phyloP scores from a whole-genome alignment of 176 grass and related monocot genomes.

The Tuctoria greenei region DNA sequence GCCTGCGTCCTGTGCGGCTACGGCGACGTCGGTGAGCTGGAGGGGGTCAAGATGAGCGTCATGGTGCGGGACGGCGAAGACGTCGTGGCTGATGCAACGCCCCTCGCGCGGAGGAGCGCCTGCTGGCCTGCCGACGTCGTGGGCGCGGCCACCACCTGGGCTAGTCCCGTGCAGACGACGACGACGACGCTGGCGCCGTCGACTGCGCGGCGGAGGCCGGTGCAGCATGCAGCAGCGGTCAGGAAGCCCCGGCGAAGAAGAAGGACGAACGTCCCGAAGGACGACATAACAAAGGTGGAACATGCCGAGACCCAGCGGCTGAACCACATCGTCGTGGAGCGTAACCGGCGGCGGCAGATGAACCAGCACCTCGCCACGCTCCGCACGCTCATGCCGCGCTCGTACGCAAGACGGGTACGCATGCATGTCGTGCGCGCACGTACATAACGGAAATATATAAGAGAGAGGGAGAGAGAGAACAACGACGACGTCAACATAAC shows the following conservation, averaged over 20 bases:
- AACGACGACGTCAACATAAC: neutral
- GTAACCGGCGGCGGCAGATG: slow-evolving; percentile 79
- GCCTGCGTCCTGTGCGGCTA: neutral
- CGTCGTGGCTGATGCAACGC: too few relatives aligned
- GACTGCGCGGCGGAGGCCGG: neutral
- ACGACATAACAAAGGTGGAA: slow-evolving; percentile 22
- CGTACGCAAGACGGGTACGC: slow-evolving; percentile 74
- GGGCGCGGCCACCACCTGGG: neutral
- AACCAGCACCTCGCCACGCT: slow-evolving; percentile 79
- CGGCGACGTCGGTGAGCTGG: slow-evolving; percentile 14
- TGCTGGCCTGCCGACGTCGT: neutral
- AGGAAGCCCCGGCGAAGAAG: neutral
- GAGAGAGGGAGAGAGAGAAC: too few relatives aligned
- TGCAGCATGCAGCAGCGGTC: neutral
- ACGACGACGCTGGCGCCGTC: neutral
- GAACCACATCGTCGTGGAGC: slow-evolving; percentile 87
- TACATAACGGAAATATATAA: too few relatives aligned
- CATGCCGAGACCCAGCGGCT: slow-evolving; percentile 39
- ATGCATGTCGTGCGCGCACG: too few relatives aligned
- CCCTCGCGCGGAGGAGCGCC: neutral
- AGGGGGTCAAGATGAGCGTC: slow-evolving; percentile 13
- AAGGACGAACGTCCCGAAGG: neutral
- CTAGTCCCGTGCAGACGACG: neutral
- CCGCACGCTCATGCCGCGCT: slow-evolving; percentile 73
- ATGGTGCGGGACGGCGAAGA: slow-evolving; percentile 16